Percentiles rank a stretch among this genome's conserved stretches.
Conservation (phyloP, 202 grass and related monocot genomes). For the Zizania palustris region DNA sequence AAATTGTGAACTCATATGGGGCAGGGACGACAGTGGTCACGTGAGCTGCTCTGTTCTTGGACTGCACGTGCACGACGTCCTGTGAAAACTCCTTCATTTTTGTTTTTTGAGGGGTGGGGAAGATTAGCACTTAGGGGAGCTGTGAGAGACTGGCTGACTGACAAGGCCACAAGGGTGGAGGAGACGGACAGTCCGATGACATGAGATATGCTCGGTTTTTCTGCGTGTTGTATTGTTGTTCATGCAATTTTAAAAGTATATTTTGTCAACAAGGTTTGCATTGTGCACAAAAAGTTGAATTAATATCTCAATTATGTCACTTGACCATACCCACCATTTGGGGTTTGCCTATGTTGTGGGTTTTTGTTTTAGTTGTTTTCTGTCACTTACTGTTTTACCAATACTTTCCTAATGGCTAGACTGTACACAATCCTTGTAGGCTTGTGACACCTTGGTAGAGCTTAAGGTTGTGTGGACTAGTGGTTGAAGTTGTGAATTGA, state of each 20-base stretch:
- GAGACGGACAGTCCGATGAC: background rate
- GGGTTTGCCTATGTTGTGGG: background rate
- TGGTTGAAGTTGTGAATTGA: background rate
- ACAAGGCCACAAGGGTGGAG: background rate
- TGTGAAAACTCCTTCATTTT: background rate
- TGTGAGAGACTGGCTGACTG: background rate
- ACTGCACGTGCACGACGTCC: slow-evolving; percentile 1
- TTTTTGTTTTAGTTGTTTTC: slow-evolving; percentile 4
- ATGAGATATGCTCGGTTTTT: slow-evolving; percentile 2
- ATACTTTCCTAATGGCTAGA: background rate
- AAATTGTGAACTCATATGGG: slow-evolving; percentile 5
- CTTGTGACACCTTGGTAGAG: no score
- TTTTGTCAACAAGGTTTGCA: background rate
- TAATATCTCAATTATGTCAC: slow-evolving; percentile 1
- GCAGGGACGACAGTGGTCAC: slow-evolving; percentile 13
- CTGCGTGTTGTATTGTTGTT: background rate
- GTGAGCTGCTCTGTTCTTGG: slow-evolving; percentile 32
- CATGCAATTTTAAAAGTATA: background rate
- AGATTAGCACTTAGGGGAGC: slow-evolving; percentile 20
- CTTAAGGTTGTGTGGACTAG: background rate
- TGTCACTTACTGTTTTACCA: background rate
- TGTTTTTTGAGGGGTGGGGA: background rate
- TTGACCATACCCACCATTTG: background rate
- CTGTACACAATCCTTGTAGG: background rate
- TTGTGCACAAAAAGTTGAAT: background rate